Evolutionary conservation across 768 basidiomycete species (phyloP).

Genomic region (Hygrocybe coccinea): DNA sequence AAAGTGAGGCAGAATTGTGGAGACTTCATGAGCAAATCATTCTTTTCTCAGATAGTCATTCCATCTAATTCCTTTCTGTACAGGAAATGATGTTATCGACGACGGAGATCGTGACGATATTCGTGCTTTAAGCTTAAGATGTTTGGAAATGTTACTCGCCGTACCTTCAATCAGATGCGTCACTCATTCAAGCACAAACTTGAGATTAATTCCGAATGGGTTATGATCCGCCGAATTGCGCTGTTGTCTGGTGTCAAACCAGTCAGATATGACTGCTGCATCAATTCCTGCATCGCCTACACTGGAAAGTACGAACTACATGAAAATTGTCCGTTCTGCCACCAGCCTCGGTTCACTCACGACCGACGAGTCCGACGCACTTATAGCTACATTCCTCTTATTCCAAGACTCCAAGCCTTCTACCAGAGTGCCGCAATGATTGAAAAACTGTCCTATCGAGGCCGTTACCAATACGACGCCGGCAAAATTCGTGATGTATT

Average conservation of each 20-base stretch:
- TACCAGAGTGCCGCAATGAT: constrained; percentile 10
- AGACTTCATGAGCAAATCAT: no score
- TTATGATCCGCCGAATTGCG: constrained; percentile 21
- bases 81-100: constrained; percentile 19
- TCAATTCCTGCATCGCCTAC: constrained; percentile 32
- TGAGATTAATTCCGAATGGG: constrained; percentile 23
- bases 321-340: constrained; percentile 17
- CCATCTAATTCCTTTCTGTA: no score
- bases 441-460: constrained; percentile 14
- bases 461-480: constrained; percentile 9
- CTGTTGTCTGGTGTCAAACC: constrained; percentile 24
- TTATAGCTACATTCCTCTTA: constrained; percentile 29
- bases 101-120: constrained; percentile 26
- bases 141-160: constrained; percentile 21
- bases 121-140: constrained; percentile 24
- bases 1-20: constrained; percentile 5
- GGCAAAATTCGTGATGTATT: constrained; percentile 32
- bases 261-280: constrained; percentile 30
- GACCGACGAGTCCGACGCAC: no score
- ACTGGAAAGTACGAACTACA: constrained; percentile 18
- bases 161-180: constrained; percentile 25
- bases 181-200: constrained; percentile 21
- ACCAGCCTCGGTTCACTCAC: no score
- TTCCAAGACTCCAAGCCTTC: constrained; percentile 25
- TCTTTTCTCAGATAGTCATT: no score